These are phyloP conservation scores for Termitomyces titanicus DNA, from an alignment of 768 basidiomycete genomes.

Conservation along the genomic window DNA sequence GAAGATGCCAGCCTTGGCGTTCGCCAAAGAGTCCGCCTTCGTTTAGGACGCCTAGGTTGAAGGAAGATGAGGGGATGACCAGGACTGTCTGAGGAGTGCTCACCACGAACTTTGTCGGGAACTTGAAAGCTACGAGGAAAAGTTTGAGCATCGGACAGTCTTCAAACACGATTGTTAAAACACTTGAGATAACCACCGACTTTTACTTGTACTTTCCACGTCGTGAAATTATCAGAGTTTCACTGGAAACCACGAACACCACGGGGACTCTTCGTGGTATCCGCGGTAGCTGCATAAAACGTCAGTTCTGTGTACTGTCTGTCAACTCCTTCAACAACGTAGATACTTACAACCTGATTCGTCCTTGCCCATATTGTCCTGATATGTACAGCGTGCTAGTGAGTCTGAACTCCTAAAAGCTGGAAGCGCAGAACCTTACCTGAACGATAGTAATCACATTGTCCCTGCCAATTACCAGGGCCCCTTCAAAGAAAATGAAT, in stretches of 20 bases:
- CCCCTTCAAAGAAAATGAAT: slow-evolving; percentile 57
- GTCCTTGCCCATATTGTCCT: slow-evolving; percentile 82
- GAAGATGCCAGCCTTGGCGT: slow-evolving; percentile 69
- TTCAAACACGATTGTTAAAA: slow-evolving; percentile 15
- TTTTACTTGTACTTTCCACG: slow-evolving; percentile 77
- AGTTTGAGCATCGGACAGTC: background rate
- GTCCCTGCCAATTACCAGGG: slow-evolving; percentile 48
- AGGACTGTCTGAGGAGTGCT: background rate
- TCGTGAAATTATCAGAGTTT: slow-evolving; percentile 53
- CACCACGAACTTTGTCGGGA: slow-evolving; percentile 62
- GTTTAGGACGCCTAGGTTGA: slow-evolving; percentile 49
- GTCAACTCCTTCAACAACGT: background rate
- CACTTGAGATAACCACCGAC: slow-evolving; percentile 67
- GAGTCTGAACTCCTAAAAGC: background rate
- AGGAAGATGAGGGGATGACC: background rate
- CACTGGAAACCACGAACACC: slow-evolving; percentile 77
- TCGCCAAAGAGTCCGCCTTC: slow-evolving; percentile 75
- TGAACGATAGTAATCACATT: slow-evolving; percentile 80
- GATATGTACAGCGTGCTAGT: background rate
- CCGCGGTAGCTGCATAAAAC: slow-evolving; percentile 30
- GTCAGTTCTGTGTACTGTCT: background rate
- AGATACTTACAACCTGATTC: slow-evolving; percentile 47
- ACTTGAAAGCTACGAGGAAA: slow-evolving; percentile 47
- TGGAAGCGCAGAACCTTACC: slow-evolving; percentile 30
- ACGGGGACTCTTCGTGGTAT: slow-evolving; percentile 68